Evolutionary conservation across 139 green algal species (phyloP), one percentile per base, ranked within the genome.

Genomic region (Pleodorina starrii): DNA sequence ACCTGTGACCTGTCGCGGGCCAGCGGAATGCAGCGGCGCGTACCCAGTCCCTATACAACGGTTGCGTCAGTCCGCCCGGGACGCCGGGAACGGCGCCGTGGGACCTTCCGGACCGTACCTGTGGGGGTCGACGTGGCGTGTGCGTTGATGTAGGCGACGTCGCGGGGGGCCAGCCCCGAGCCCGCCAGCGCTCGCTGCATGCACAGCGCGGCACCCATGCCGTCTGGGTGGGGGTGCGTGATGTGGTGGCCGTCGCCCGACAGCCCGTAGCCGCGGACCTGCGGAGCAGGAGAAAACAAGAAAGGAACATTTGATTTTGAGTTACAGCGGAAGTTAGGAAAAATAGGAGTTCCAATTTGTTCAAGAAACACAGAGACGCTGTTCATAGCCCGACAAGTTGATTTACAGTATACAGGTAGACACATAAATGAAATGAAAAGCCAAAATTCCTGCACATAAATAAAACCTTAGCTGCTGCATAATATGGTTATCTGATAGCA

Each of bases 241-340:
- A 99, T 96, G 94, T 99, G 98, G 91, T 98, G 92, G 9, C 94
- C 98, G 89, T 99, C 98, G 6, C 92, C 95, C 19, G 96, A 98
- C 88, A 96, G 43, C 14, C 97, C 97, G 76, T 97, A 99, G 7
- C 97, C 97, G 25, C 93, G 90, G 35, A 98, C 88, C 91, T 84
- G 84, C 16, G 19, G 72, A 14, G 35, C n/a, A 48, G 17, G 63
- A 40, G 63, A 66, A 12, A 12, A 66, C 29, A 25, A 66, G 7
- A 25, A 21, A 66, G 54, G 54, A 25, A 12, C 54, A 66, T 32
- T 5, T 17, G 54, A 12, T 12, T n/a, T n/a, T n/a, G n/a, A n/a
- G n/a, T n/a, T n/a, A n/a, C n/a, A n/a, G n/a, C n/a, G n/a, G n/a
- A n/a, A n/a, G n/a, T n/a, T n/a, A n/a, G n/a, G n/a, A n/a, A n/a